Evolutionary conservation across 176 grass and related monocot species (phyloP).

Genomic region (barley (Hordeum vulgare)): MorexV3_pseudomolecules_assembly NC_058523.1:457724491-457724990

Average conservation of each 20-base stretch:
- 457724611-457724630: background rate
- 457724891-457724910: background rate
- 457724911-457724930: too few relatives aligned
- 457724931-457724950: too few relatives aligned
- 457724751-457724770: constrained; percentile 94
- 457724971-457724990: too few relatives aligned
- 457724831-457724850: background rate
- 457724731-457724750: constrained; percentile 98
- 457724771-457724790: constrained; percentile 97
- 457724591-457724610: constrained; percentile 7
- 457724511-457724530: background rate
- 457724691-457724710: constrained; percentile 91
- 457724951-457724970: too few relatives aligned
- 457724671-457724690: constrained; percentile 32
- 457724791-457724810: constrained; percentile 67
- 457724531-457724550: background rate
- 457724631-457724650: constrained; percentile 11
- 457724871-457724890: background rate
- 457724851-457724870: background rate
- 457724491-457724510: constrained; percentile 23
- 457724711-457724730: constrained; percentile 93
- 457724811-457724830: constrained; percentile 8
- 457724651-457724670: constrained; percentile 6
- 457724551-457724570: background rate
- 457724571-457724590: constrained; percentile 9